A percentile compares a stretch with the other conserved stretches of the same genome.
Evolutionary conservation across 352 stramenopile species (phyloP).

Genomic region (Pythium aristosporum): DNA sequence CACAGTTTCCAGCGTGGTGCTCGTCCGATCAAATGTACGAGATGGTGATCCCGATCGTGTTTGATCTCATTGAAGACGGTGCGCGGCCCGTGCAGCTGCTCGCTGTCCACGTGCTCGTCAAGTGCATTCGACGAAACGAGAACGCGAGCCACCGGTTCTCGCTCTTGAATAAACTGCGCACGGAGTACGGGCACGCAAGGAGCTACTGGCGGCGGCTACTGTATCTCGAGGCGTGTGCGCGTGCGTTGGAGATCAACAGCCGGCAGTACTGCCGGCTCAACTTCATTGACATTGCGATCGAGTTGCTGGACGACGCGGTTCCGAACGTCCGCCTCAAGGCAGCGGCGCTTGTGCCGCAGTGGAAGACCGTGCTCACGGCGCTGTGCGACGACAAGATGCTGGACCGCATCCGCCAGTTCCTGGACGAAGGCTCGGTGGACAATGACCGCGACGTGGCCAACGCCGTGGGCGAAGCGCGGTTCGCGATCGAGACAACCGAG

Average conservation of each 20-base stretch:
- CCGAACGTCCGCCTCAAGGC: conserved; percentile 81
- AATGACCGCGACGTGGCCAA: conserved; percentile 68
- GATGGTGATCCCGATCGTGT: conserved; percentile 72
- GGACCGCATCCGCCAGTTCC: conserved; percentile 63
- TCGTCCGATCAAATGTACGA: conserved; percentile 68
- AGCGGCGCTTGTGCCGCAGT: conserved; percentile 55
- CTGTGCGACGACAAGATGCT: conserved; percentile 71
- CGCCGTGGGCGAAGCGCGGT: conserved; percentile 42
- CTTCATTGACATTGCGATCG: conserved; percentile 73
- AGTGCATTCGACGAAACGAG: conserved; percentile 69
- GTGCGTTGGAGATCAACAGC: conserved; percentile 64
- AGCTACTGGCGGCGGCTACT: conserved; percentile 78
- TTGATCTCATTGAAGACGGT: conserved; percentile 76
- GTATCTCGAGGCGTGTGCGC: conserved; percentile 68
- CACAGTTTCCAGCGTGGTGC: conserved; percentile 57
- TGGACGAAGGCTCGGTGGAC: conserved; percentile 61
- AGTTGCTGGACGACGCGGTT: conserved; percentile 70
- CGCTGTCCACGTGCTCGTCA: conserved; percentile 62
- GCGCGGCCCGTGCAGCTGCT: conserved; percentile 70
- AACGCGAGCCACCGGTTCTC: conserved; percentile 67
- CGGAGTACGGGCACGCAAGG: conserved; percentile 67
- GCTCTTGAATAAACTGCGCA: conserved; percentile 62
- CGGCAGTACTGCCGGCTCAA: conserved; percentile 72
- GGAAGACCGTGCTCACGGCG: conserved; percentile 56
- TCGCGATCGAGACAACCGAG: conserved; percentile 43